These are phyloP conservation scores for Bipolaris bicolor DNA, from an alignment of 2,329 filamentous ascomycete species.

Conservation along the genomic window DNA sequence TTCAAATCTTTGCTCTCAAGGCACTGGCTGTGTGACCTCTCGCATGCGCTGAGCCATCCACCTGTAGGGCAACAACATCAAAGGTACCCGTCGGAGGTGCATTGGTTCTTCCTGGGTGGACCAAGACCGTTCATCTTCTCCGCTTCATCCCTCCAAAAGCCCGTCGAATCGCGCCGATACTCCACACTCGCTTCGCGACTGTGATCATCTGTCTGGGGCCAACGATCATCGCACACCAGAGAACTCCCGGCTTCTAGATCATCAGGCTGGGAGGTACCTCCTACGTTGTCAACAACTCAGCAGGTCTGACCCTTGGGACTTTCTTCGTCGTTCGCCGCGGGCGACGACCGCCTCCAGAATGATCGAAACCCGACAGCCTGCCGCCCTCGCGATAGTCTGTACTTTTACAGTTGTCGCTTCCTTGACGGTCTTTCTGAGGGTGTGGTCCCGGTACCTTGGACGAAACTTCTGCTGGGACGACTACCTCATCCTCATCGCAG, in stretches of 20 bases:
- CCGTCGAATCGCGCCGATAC: constrained; percentile 1
- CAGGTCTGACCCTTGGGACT: background rate
- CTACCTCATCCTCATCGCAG: constrained; percentile 36
- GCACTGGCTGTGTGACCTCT: background rate
- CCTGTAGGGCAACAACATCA: background rate
- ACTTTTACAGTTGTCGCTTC: constrained; percentile 38
- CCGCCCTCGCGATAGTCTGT: constrained; percentile 34
- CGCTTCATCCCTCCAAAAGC: constrained; percentile 1
- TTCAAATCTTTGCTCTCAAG: constrained; percentile 3
- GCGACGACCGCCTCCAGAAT: constrained; percentile 14
- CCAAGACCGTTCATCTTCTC: background rate
- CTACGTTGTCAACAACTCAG: background rate
- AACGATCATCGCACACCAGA: constrained; percentile 8
- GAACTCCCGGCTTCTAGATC: constrained; percentile 1
- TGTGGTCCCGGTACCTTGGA: constrained; percentile 38
- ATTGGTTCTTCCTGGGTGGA: constrained; percentile 4
- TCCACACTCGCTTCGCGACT: constrained; percentile 10
- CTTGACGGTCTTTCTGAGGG: constrained; percentile 35
- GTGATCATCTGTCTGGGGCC: constrained; percentile 6
- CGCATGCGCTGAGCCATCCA: constrained; percentile 4
- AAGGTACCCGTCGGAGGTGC: background rate
- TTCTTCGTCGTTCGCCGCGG: constrained; percentile 1
- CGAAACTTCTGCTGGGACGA: constrained; percentile 46
- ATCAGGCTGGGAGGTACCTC: background rate
- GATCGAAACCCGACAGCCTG: constrained; percentile 38